A percentile compares a stretch with the other conserved stretches of the same genome.
Conservation (phyloP, 306 rosid genomes). For the Rubus parviflorus region DNA sequence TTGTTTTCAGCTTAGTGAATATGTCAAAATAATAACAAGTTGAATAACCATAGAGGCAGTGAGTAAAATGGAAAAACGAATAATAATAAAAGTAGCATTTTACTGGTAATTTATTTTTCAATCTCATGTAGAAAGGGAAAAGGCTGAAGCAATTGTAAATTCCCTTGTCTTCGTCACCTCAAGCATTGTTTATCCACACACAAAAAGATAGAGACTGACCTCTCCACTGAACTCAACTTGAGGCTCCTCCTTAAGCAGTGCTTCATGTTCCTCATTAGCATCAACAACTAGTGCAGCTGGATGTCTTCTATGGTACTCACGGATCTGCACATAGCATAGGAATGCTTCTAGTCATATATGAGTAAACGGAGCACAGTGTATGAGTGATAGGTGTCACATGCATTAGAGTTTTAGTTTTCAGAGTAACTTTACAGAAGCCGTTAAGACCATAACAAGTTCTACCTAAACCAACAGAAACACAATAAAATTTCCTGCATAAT, state of each 20-base stretch:
- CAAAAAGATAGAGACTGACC: slow-evolving; percentile 43
- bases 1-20: neutral
- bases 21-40: neutral
- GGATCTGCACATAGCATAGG: slow-evolving; percentile 53
- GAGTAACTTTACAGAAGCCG: neutral
- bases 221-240: slow-evolving; percentile 93
- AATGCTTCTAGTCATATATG: neutral
- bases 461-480: neutral
- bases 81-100: neutral
- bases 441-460: neutral
- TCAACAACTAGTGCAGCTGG: slow-evolving; percentile 89
- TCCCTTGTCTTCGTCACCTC: neutral
- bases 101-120: neutral
- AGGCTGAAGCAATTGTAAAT: neutral
- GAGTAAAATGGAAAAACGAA: too few species aligned
- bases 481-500: neutral
- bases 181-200: neutral
- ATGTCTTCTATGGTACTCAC: slow-evolving; percentile 95
- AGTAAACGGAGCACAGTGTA: neutral
- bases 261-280: slow-evolving; percentile 69
- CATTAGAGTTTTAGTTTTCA: neutral
- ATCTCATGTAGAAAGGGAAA: neutral
- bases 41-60: too few species aligned
- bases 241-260: slow-evolving; percentile 82
- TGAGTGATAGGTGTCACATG: neutral